Conservation (phyloP, 257 asterid genomes). For the Solanum tacnaense region DNA sequence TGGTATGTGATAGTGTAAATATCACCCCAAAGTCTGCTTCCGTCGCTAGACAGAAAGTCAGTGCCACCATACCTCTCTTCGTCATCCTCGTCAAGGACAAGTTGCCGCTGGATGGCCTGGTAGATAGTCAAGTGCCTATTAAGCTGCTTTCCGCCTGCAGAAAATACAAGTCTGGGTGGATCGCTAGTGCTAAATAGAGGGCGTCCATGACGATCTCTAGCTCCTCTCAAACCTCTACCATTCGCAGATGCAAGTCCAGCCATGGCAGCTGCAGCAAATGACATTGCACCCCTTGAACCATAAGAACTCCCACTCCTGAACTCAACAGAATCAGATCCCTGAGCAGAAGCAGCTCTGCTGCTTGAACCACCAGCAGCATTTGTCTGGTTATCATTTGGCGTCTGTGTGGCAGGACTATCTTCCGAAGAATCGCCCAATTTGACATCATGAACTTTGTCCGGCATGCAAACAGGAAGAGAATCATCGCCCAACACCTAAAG, state of each 20-base stretch:
- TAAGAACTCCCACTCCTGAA: constrained; percentile 61
- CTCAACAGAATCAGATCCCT: constrained; percentile 52
- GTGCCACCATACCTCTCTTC: constrained; percentile 64
- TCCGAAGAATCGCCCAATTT: constrained; percentile 66
- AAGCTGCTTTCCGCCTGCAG: constrained; percentile 81
- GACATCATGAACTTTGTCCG: constrained; percentile 90
- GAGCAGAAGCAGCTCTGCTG: constrained; percentile 49
- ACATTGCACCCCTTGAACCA: constrained; percentile 92
- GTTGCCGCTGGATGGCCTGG: constrained; percentile 90
- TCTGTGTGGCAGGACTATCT: constrained; percentile 34
- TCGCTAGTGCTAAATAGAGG: constrained; percentile 46
- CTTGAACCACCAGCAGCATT: constrained; percentile 65
- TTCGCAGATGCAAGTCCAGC: constrained; percentile 84
- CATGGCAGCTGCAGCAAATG: constrained; percentile 99
- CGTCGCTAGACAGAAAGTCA: constrained; percentile 76
- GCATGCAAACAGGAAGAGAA: constrained; percentile 58
- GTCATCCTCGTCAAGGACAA: constrained; percentile 73
- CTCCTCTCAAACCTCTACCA: constrained; percentile 70
- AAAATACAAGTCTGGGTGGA: constrained; percentile 58
- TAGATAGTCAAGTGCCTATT: constrained; percentile 74
- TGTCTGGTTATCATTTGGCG: constrained; percentile 47
- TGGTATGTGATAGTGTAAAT: constrained; percentile 84
- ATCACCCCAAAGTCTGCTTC: constrained; percentile 80
- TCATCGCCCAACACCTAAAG: constrained; percentile 72
- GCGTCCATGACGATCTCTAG: constrained; percentile 64